Percentiles rank a stretch among this genome's conserved stretches.
Conservation (phyloP, 2,329 filamentous ascomycete genomes). For the Phyllosticta citrichinensis region DNA sequence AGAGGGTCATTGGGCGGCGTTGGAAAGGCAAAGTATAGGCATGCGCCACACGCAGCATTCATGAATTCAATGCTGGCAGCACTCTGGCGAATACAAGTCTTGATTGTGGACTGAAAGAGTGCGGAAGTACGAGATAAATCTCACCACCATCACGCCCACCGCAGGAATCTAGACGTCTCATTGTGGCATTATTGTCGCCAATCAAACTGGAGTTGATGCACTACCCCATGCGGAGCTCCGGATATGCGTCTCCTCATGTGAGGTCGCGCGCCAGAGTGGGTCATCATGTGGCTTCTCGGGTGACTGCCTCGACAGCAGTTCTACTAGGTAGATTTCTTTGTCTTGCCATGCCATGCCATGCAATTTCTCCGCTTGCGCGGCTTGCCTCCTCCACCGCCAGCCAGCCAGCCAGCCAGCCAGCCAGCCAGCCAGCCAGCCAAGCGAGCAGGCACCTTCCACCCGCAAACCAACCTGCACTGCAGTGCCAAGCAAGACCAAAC, state of each 20-base stretch:
- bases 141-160: not conserved
- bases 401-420: not conserved
- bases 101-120: not conserved
- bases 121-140: not conserved
- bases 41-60: not conserved
- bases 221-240: not conserved
- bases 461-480: not conserved
- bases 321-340: not conserved
- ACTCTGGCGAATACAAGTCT: not conserved
- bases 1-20: conserved; percentile 23
- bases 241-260: not conserved
- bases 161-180: not conserved
- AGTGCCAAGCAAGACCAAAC: not conserved
- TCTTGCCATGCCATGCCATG: not conserved
- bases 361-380: not conserved
- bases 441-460: not conserved
- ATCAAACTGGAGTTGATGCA: not conserved
- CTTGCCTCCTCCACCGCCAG: not conserved
- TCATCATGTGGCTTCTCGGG: not conserved
- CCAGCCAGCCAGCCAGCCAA: not conserved
- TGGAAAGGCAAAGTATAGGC: conserved; percentile 9
- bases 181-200: not conserved
- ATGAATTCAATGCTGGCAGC: not conserved
- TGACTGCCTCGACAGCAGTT: not conserved
- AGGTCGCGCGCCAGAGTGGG: not conserved